These are phyloP conservation scores for Kregervanrija pseudodelftensis DNA, from an alignment of 805 yeast genomes.

Conservation along the genomic window DNA sequence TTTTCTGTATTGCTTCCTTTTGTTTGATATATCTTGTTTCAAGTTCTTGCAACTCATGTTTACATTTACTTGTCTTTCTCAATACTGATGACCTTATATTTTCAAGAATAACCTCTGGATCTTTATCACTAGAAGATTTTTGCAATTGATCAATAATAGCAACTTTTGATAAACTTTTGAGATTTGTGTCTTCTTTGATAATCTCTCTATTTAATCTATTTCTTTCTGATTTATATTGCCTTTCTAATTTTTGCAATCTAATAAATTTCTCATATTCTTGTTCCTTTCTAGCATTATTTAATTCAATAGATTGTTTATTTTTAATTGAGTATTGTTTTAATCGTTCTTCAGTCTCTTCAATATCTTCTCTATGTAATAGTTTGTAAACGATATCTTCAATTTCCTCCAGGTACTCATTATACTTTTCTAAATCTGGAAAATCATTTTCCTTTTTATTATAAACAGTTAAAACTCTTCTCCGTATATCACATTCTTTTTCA, in stretches of 20 bases:
- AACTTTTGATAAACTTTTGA: conserved; percentile 38
- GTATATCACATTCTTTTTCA: conserved; percentile 86
- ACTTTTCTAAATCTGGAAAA: conserved; percentile 52
- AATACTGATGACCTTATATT: conserved; percentile 46
- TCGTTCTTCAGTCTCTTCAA: conserved; percentile 59
- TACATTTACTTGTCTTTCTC: conserved; percentile 59
- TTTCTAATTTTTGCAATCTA: conserved; percentile 60
- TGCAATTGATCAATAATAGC: conserved; percentile 49
- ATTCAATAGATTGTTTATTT: conserved; percentile 67
- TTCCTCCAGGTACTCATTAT: conserved; percentile 74
- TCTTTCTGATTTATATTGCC: conserved; percentile 59
- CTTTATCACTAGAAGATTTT: conserved; percentile 26
- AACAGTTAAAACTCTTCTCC: conserved; percentile 68
- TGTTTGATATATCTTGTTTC: conserved; percentile 24
- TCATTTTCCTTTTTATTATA: conserved; percentile 78
- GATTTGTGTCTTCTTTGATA: conserved; percentile 40
- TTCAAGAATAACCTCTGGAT: conserved; percentile 39
- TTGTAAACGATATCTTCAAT: conserved; percentile 78
- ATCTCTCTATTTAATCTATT: conserved; percentile 60
- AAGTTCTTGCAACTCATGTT: conserved; percentile 44
- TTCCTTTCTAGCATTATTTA: conserved; percentile 66
- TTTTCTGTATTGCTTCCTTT: conserved; percentile 21
- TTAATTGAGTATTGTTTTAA: conserved; percentile 62
- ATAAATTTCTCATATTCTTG: conserved; percentile 63
- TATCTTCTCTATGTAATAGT: conserved; percentile 61